Evolutionary conservation across 1,139 yeast species (phyloP), one percentile per base, ranked within the genome.

Genomic region (Sugiyamaella novakii): DNA sequence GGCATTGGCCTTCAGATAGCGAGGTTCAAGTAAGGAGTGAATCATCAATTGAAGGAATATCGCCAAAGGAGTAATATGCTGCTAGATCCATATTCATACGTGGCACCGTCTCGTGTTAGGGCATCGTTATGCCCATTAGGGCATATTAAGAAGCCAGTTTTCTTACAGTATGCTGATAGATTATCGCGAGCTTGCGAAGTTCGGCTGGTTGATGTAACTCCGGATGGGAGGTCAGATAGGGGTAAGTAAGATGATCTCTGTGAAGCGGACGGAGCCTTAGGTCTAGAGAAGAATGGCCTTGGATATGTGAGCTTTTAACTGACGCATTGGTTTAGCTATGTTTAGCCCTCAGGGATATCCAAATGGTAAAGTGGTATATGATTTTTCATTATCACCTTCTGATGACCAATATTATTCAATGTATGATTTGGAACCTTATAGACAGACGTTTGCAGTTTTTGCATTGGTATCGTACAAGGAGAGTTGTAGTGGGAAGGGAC

Each of bases 311-410:
- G 25, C 25, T 6, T 6, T 22, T 22, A 22, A 22, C 25, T 22
- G 8, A 22, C 25, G 8, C n/a, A n/a, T n/a, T n/a, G 12, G 18
- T 35, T 4, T 38, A 63, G 63, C 59, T 21, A 66, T 72, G 54
- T 89, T 89, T 71, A 86, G 87, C 58, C 97, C 98, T 1, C 94
- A 84, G 60, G 82, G 84, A 0, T 87, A 80, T 60, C 96, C 97
- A 1, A 76, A 77, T 45, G 98, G 98, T 0, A 71, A 83, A 46
- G 68, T 87, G 0, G 64, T 80, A 12, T 84, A 78, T 58, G 84
- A 84, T 50, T 80, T 81, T 55, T 69, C 66, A 18, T 67, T 78
- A 0, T 59, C 76, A 1, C 65, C 71, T 27, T 76, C 77, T 10
- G 87, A 84, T 51, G 72, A 75, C 19, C 87, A 83, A 46, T 72